These are phyloP conservation scores for Mycena crocata DNA, from an alignment of 768 basidiomycete species.

Conservation along the genomic window DNA sequence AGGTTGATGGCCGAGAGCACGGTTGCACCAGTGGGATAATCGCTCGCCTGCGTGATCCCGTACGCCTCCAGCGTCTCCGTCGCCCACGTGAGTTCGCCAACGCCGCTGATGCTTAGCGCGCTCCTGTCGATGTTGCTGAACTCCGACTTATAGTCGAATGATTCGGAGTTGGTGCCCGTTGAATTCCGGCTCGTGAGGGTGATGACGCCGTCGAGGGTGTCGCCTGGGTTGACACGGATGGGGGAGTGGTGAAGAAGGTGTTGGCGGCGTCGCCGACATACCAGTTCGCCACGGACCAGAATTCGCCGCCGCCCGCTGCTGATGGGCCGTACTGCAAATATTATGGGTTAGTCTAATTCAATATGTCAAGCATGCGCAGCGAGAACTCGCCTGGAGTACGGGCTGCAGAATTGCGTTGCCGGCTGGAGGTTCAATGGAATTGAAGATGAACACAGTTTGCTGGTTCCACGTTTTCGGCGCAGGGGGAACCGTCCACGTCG, in stretches of 20 bases:
- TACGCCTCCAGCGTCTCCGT: conserved; percentile 27
- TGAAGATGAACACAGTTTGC: conserved; percentile 40
- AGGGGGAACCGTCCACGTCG: conserved; percentile 40
- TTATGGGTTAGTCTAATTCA: too few relatives aligned
- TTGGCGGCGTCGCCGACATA: not conserved
- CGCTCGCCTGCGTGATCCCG: not conserved
- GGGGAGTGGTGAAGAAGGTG: conserved; percentile 1
- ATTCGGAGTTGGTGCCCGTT: not conserved
- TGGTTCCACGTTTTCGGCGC: conserved; percentile 28
- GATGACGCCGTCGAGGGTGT: not conserved
- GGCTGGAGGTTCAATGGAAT: conserved; percentile 23
- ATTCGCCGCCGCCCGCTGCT: conserved; percentile 38
- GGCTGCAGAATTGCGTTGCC: conserved; percentile 35
- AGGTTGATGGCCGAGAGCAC: not conserved
- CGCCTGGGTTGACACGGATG: not conserved
- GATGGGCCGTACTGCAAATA: conserved; percentile 38
- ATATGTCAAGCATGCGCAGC: not conserved
- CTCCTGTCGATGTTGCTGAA: conserved; percentile 3
- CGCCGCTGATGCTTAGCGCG: not conserved
- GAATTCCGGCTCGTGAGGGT: not conserved
- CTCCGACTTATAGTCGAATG: not conserved
- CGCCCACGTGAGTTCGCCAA: conserved; percentile 5
- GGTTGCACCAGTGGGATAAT: conserved; percentile 14
- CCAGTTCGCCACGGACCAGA: conserved; percentile 42
- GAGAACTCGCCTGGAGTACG: not conserved